Evolutionary conservation across 2,329 filamentous ascomycete genomes (phyloP).

Genomic region (Aspergillus quadricinctus): DNA sequence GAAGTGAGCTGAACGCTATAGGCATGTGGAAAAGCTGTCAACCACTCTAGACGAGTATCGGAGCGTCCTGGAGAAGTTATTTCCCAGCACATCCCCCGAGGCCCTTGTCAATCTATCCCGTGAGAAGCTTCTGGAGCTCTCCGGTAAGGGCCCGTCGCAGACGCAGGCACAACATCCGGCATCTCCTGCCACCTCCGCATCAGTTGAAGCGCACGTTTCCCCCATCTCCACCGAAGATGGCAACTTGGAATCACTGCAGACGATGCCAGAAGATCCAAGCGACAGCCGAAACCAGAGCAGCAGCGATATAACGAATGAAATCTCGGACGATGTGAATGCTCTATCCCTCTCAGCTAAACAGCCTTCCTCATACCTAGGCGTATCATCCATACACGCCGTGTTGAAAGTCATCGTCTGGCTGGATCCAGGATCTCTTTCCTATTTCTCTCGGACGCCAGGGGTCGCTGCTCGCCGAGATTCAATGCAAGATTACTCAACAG

Average conservation of each 20-base stretch:
- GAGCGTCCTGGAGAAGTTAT: slow-evolving; percentile 58
- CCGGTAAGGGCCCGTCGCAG: slow-evolving; percentile 30
- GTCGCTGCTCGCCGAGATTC: slow-evolving; percentile 11
- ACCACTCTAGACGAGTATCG: slow-evolving; percentile 64
- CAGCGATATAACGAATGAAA: slow-evolving; percentile 54
- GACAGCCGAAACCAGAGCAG: slow-evolving; percentile 44
- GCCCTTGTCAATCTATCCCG: slow-evolving; percentile 52
- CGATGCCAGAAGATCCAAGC: slow-evolving; percentile 62
- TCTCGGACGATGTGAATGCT: slow-evolving; percentile 69
- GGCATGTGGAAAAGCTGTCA: slow-evolving; percentile 54
- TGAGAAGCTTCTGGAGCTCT: slow-evolving; percentile 56
- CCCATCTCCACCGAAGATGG: slow-evolving; percentile 46
- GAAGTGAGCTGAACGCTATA: slow-evolving; percentile 8
- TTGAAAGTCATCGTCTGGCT: slow-evolving; percentile 64
- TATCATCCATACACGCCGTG: slow-evolving; percentile 71
- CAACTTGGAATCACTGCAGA: slow-evolving; percentile 60
- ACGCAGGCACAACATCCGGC: slow-evolving; percentile 33
- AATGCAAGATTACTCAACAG: slow-evolving; percentile 15
- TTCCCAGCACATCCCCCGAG: slow-evolving; percentile 55
- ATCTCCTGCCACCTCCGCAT: slow-evolving; percentile 47
- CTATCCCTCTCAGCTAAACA: slow-evolving; percentile 60
- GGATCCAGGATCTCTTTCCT: slow-evolving; percentile 47
- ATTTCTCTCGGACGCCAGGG: slow-evolving; percentile 42
- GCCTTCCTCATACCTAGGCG: slow-evolving; percentile 63
- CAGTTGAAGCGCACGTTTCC: slow-evolving; percentile 40